These are phyloP conservation scores for Pythium brachiatum DNA, from an alignment of 352 stramenopile genomes.

Conservation along the genomic window DNA sequence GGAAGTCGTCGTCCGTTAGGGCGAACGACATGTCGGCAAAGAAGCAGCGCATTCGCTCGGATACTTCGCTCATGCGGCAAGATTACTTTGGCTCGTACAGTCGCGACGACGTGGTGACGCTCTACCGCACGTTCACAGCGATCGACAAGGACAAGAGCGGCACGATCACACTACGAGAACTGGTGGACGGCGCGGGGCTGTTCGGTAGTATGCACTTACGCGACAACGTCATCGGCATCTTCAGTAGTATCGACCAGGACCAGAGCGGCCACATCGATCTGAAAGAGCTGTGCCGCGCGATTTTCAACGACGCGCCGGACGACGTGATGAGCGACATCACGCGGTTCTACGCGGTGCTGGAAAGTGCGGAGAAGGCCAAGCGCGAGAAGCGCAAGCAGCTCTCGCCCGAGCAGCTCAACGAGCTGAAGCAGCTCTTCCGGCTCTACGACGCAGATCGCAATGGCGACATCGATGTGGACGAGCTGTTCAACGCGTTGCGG, in stretches of 20 bases:
- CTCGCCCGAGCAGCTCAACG: slow-evolving; percentile 48
- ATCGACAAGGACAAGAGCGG: slow-evolving; percentile 73
- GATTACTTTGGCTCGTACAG: slow-evolving; percentile 63
- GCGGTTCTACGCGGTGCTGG: slow-evolving; percentile 49
- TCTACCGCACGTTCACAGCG: slow-evolving; percentile 72
- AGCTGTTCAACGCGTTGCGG: slow-evolving; percentile 58
- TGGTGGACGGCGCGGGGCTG: slow-evolving; percentile 54
- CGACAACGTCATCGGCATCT: slow-evolving; percentile 72
- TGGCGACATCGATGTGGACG: slow-evolving; percentile 63
- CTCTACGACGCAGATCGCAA: slow-evolving; percentile 71
- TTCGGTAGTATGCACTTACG: slow-evolving; percentile 63
- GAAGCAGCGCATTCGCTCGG: slow-evolving; percentile 63
- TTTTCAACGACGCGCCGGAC: slow-evolving; percentile 50
- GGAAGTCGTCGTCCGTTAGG: slow-evolving; percentile 10
- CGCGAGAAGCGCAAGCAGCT: slow-evolving; percentile 53
- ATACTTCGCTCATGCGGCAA: slow-evolving; percentile 58
- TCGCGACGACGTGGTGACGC: slow-evolving; percentile 64
- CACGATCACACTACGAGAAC: slow-evolving; percentile 56
- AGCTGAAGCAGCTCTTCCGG: slow-evolving; percentile 64
- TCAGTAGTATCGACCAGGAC: slow-evolving; percentile 73
- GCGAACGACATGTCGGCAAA: slow-evolving; percentile 27
- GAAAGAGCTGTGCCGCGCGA: slow-evolving; percentile 48
- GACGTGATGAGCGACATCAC: slow-evolving; percentile 53
- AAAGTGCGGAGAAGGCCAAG: slow-evolving; percentile 50
- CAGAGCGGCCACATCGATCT: slow-evolving; percentile 77